A percentile compares a stretch with the other conserved stretches of the same genome.
Conservation (phyloP, 305 asterid genomes). For the Fraxinus nigra region DNA sequence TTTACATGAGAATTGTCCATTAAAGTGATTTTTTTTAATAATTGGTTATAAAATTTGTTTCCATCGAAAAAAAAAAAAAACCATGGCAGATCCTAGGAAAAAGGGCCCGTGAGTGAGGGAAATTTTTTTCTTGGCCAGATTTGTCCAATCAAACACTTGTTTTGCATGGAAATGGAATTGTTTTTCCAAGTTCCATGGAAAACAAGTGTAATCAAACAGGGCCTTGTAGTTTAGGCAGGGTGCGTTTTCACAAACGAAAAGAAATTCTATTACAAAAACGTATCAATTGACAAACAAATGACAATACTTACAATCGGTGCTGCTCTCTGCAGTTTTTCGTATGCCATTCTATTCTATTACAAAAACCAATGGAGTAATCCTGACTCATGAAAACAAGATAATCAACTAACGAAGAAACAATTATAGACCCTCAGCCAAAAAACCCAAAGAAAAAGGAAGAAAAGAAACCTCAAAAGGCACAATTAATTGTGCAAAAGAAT, state of each 20-base stretch:
- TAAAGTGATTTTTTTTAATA: too few species aligned
- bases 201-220: too few species aligned
- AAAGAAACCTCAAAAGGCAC: slow-evolving; percentile 42
- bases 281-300: slow-evolving; percentile 31
- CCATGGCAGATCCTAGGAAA: too few species aligned
- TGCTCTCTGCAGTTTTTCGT: slow-evolving; percentile 15
- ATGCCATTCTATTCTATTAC: slow-evolving; percentile 37
- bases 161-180: too few species aligned
- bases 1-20: too few species aligned
- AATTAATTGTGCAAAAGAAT: slow-evolving; percentile 61
- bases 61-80: too few species aligned
- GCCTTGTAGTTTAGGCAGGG: not conserved
- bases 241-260: not conserved
- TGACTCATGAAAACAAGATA: slow-evolving; percentile 31
- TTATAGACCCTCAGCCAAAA: slow-evolving; percentile 11
- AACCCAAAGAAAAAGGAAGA: slow-evolving; percentile 22
- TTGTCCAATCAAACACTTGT: too few species aligned
- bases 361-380: slow-evolving; percentile 37
- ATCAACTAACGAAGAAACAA: slow-evolving; percentile 5
- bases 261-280: slow-evolving; percentile 24
- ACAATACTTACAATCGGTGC: slow-evolving; percentile 34
- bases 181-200: too few species aligned
- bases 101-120: too few species aligned
- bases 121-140: too few species aligned
- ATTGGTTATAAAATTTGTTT: too few species aligned